phyloP scores from a whole-genome alignment of 2,329 filamentous ascomycete species.

The Pestalotiopsis sp. region DNA sequence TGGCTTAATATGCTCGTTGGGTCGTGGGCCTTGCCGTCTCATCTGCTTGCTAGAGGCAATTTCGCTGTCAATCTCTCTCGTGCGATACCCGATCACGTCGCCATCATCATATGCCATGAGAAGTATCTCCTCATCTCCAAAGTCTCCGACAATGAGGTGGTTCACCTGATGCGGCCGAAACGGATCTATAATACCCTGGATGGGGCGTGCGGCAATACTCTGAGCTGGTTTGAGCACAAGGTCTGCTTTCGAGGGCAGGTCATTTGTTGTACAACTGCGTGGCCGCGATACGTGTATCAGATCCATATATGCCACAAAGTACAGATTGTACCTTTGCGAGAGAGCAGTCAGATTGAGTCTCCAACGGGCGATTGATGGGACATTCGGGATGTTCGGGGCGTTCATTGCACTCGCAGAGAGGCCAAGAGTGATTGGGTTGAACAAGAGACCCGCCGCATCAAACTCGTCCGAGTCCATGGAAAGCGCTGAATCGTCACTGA shows the following conservation, averaged over 20 bases:
- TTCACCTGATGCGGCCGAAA: constrained; percentile 64
- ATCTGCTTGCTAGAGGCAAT: constrained; percentile 21
- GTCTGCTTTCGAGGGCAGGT: constrained; percentile 47
- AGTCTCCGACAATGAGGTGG: constrained; percentile 65
- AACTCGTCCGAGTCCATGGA: neutral
- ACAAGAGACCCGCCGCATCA: neutral
- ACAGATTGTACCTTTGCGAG: constrained; percentile 61
- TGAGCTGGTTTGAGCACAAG: constrained; percentile 48
- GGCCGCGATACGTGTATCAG: constrained; percentile 59
- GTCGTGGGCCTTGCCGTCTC: constrained; percentile 22
- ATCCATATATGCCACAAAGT: constrained; percentile 59
- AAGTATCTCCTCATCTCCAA: constrained; percentile 70
- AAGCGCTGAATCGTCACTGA: neutral
- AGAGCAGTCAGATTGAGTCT: constrained; percentile 59
- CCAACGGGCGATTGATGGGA: constrained; percentile 34
- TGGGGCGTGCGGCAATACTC: constrained; percentile 37
- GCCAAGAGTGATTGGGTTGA: too few relatives aligned
- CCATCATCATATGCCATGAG: constrained; percentile 72
- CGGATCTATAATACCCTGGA: constrained; percentile 55
- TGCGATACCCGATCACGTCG: constrained; percentile 72
- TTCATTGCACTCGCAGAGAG: neutral
- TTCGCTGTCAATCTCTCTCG: constrained; percentile 44
- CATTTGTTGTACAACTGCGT: constrained; percentile 45
- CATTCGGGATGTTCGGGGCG: neutral
- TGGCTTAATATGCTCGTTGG: constrained; percentile 20